A percentile compares a stretch with the other conserved stretches of the same genome.
Evolutionary conservation across 345 rosid genomes (phyloP).

Genomic region (Populus ilicifolia): DNA sequence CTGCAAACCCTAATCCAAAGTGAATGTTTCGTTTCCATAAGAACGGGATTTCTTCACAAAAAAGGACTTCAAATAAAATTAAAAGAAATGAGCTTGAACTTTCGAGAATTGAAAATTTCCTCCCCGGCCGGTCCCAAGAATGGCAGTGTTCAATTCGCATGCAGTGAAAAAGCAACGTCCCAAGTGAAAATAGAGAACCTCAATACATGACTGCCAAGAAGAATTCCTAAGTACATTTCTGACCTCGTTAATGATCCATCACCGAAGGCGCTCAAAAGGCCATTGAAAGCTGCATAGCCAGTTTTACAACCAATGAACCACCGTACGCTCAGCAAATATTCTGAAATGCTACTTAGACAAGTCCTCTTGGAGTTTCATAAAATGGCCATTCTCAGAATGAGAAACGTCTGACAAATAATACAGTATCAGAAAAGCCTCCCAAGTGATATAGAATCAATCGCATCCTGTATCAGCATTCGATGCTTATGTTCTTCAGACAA

Average conservation of each 20-base stretch:
- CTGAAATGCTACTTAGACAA: not conserved
- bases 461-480: not conserved
- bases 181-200: not conserved
- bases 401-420: not conserved
- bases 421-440: not conserved
- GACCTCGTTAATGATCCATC: not conserved
- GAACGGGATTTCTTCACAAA: not conserved
- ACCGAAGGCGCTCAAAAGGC: not conserved
- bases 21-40: not conserved
- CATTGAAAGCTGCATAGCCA: not conserved
- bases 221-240: not conserved
- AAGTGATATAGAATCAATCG: not conserved
- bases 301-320: not conserved
- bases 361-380: not conserved
- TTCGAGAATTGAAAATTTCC: not conserved
- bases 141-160: too few species aligned
- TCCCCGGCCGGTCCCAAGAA: not conserved
- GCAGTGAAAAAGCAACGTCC: not conserved
- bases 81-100: not conserved
- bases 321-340: not conserved
- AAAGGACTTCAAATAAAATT: not conserved
- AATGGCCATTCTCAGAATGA: not conserved
- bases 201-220: not conserved
- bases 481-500: not conserved
- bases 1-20: not conserved